phyloP scores from a whole-genome alignment of 1,139 yeast species.

The Eremothecium coryli region DNA sequence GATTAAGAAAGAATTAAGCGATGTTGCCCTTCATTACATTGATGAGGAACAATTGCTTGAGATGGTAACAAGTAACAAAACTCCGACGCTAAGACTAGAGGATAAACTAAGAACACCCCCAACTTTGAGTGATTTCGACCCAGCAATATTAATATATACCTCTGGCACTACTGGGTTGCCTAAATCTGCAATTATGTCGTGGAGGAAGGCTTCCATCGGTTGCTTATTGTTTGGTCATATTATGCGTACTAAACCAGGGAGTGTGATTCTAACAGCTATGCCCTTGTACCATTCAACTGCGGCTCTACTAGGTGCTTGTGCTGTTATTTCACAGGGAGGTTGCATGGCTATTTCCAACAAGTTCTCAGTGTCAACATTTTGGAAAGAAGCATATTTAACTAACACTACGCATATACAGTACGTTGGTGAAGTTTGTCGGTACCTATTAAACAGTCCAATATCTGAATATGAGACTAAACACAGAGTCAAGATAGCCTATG shows the following conservation, averaged over 20 bases:
- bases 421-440: slow-evolving; percentile 94
- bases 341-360: slow-evolving; percentile 71
- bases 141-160: slow-evolving; percentile 74
- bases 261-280: slow-evolving; percentile 82
- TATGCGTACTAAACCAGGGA: slow-evolving; percentile 46
- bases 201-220: slow-evolving; percentile 74
- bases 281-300: slow-evolving; percentile 95
- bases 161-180: slow-evolving; percentile 96
- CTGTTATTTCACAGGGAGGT: slow-evolving; percentile 62
- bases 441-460: slow-evolving; percentile 57
- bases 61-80: slow-evolving; percentile 38
- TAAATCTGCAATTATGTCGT: slow-evolving; percentile 87
- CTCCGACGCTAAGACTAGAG: slow-evolving; percentile 47
- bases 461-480: slow-evolving; percentile 62
- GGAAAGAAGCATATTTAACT: slow-evolving; percentile 77
- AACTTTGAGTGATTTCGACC: slow-evolving; percentile 46
- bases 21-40: slow-evolving; percentile 42
- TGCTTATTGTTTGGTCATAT: slow-evolving; percentile 61
- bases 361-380: slow-evolving; percentile 75
- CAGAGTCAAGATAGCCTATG: slow-evolving; percentile 63
- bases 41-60: slow-evolving; percentile 43
- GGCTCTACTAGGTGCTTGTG: slow-evolving; percentile 74
- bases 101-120: slow-evolving; percentile 46
- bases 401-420: slow-evolving; percentile 79
- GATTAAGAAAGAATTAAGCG: slow-evolving; percentile 35